Percentiles rank a stretch among this genome's conserved stretches.
These are phyloP conservation scores for Glycine latifolia DNA, from an alignment of 306 rosid genomes.

Conservation along the genomic window DNA sequence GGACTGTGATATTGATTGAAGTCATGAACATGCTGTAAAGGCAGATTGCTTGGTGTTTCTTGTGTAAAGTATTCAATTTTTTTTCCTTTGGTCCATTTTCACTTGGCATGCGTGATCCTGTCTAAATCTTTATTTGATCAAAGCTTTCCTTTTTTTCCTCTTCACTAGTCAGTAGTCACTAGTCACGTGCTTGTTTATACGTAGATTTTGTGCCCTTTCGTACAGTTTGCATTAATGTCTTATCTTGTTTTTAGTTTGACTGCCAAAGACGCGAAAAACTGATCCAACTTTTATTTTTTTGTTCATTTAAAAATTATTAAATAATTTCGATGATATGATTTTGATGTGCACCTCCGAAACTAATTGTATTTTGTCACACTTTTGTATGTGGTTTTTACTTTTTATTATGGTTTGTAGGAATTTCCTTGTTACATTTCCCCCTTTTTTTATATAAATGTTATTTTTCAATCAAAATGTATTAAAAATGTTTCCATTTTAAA, in stretches of 20 bases:
- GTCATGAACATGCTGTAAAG: constrained; percentile 27
- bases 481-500: too few species aligned
- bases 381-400: too few species aligned
- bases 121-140: neutral
- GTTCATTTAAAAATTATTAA: too few species aligned
- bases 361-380: too few species aligned
- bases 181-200: neutral
- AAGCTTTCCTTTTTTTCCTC: neutral
- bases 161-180: too few species aligned
- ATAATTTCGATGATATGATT: too few species aligned
- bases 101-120: constrained; percentile 5
- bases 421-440: too few species aligned
- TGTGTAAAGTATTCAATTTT: neutral
- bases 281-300: neutral
- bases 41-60: neutral
- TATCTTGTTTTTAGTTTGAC: neutral
- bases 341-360: too few species aligned
- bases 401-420: too few species aligned
- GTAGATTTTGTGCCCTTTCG: neutral
- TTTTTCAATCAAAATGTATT: too few species aligned
- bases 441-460: too few species aligned
- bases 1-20: neutral
- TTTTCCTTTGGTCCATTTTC: neutral
- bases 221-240: neutral
- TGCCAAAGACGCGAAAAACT: neutral